A percentile compares a stretch with the other conserved stretches of the same genome.
Evolutionary conservation across 2,329 filamentous ascomycete genomes (phyloP).

Genomic region (Drechslerella dactyloides): DNA sequence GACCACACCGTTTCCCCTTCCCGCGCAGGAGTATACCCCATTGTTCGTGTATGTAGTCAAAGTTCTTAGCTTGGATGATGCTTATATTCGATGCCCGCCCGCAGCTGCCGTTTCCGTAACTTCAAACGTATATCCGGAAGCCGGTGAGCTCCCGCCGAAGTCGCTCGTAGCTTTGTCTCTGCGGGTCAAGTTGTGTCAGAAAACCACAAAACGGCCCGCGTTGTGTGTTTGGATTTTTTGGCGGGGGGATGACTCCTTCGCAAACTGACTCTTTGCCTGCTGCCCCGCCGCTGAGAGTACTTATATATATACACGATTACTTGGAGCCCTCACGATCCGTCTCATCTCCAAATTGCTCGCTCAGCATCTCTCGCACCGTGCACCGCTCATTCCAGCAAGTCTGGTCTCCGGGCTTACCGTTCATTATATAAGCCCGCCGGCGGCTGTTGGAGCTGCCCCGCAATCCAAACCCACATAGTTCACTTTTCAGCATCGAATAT

Average conservation of each 20-base stretch:
- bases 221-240: background rate
- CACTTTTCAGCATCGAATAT: too few species aligned
- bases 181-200: background rate
- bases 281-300: background rate
- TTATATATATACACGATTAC: background rate
- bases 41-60: slow-evolving; percentile 9
- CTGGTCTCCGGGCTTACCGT: too few species aligned
- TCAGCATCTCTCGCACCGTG: too few species aligned
- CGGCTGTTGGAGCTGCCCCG: too few species aligned
- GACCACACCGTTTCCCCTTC: background rate
- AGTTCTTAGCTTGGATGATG: background rate
- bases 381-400: too few species aligned
- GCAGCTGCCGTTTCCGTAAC: background rate
- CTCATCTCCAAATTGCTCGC: too few species aligned
- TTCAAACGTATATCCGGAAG: too few species aligned
- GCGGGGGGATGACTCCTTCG: background rate
- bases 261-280: background rate
- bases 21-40: slow-evolving; percentile 1
- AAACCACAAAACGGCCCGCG: background rate
- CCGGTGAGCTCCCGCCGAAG: too few species aligned
- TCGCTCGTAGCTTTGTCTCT: too few species aligned
- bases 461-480: too few species aligned
- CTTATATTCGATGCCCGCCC: background rate
- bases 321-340: too few species aligned
- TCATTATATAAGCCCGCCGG: too few species aligned